These are phyloP conservation scores for Russula vinacea DNA, from an alignment of 768 basidiomycete species.

Conservation along the genomic window DNA sequence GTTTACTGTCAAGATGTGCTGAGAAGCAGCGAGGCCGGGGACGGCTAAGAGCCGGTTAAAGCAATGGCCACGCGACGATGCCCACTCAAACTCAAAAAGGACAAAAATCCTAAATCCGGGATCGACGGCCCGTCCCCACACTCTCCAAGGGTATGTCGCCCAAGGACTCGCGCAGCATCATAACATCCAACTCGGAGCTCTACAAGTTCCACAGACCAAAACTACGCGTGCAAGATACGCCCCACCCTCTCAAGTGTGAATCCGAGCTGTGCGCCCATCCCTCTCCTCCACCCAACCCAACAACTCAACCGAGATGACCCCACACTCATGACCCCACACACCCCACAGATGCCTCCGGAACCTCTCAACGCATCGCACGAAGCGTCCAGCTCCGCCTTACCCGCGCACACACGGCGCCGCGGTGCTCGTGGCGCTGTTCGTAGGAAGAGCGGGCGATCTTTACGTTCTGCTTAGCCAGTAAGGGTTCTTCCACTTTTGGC, in stretches of 20 bases:
- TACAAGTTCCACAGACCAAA: slow-evolving; percentile 31
- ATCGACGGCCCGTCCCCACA: not conserved
- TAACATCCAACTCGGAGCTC: slow-evolving; percentile 21
- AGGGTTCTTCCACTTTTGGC: slow-evolving; percentile 34
- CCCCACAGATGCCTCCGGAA: slow-evolving; percentile 22
- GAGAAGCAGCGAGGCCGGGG: too few relatives aligned
- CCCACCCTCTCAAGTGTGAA: slow-evolving; percentile 27
- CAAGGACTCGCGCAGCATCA: not conserved
- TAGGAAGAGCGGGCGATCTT: slow-evolving; percentile 77
- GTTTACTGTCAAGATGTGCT: not conserved
- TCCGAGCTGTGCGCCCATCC: slow-evolving; percentile 25
- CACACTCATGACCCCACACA: too few relatives aligned
- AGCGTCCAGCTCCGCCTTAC: slow-evolving; percentile 35
- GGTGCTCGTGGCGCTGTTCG: slow-evolving; percentile 80
- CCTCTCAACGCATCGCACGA: slow-evolving; percentile 20
- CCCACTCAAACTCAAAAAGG: too few relatives aligned
- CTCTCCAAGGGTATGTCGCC: not conserved
- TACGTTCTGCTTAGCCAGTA: slow-evolving; percentile 83
- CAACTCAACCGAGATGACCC: not conserved
- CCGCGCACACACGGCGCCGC: slow-evolving; percentile 66
- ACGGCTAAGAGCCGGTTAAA: not conserved
- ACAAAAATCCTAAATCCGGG: not conserved
- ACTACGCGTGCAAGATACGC: slow-evolving; percentile 25
- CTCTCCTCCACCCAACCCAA: not conserved
- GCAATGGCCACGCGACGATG: too few relatives aligned